Evolutionary conservation across 2,329 filamentous ascomycete species (phyloP), one percentile per base, ranked within the genome.

Genomic region (Ceratocystis ficicola): DNA sequence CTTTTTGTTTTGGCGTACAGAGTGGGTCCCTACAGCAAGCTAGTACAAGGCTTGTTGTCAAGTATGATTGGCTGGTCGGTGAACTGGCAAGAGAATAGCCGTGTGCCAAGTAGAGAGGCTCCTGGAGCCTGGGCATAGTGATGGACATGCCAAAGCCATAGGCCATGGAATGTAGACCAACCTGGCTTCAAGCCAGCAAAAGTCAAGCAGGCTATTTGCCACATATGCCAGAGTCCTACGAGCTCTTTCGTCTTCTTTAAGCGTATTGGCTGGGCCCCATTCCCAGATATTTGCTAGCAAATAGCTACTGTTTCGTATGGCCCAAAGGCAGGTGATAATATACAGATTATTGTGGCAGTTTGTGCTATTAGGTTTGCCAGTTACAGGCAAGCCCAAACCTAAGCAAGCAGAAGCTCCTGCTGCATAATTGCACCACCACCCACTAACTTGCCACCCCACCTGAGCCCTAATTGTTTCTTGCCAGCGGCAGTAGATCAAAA

Each of bases 361-460:
- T 41, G 36, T 41, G 36, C 36, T 41, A 41, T 41, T 41, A 41
- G 36, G 36, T 41, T 41, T 41, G 3, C 36, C 8, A 52, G 48
- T 52, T 25, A 17, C n/a, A 52, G 48, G n/a, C n/a, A 52, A 22
- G 48, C 48, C n/a, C n/a, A 20, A 6, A 3, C 22, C 46, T 7
- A 50, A n/a, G 22, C 46, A 52, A 52, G 36, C 12, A 41, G 36
- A 41, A 41, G 36, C 48, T 25, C 22, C 48, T 32, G 32, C 32
- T 59, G 55, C 12, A 59, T 25, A 30, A 20, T 22, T 52, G n/a
- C 48, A n/a, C n/a, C 22, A 25, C 32, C 17, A 25, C 63, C 32
- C 17, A 25, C 63, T 60, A 62, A 46, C 52, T 65, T 67, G 30
- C 63, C 66, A 68, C 67, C 67, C 67, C 67, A 66, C 64, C 44